A percentile compares a stretch with the other conserved stretches of the same genome.
Evolutionary conservation across 129 eudicot genomes (phyloP).

Genomic region (Heracleum sosnowskyi): DNA sequence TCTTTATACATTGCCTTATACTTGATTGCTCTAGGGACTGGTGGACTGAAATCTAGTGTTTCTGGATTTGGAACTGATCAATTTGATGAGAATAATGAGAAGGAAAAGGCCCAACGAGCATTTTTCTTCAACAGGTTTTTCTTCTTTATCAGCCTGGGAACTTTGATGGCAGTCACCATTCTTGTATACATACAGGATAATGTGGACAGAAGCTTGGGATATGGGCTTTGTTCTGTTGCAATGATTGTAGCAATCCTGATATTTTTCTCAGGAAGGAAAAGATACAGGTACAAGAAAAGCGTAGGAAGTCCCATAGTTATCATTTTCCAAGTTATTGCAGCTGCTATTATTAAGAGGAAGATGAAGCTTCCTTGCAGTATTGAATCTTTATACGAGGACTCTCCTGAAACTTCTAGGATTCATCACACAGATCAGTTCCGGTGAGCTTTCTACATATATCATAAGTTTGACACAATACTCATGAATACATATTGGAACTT

Average conservation of each 20-base stretch:
- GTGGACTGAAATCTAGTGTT: slow-evolving; percentile 93
- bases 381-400: slow-evolving; percentile 51
- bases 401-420: slow-evolving; percentile 51
- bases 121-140: slow-evolving; percentile 16
- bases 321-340: slow-evolving; percentile 64
- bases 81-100: slow-evolving; percentile 81
- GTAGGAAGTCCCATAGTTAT: slow-evolving; percentile 77
- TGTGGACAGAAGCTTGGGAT: slow-evolving; percentile 81
- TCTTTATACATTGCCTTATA: slow-evolving; percentile 71
- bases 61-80: slow-evolving; percentile 97
- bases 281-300: slow-evolving; percentile 73
- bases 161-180: slow-evolving; percentile 33
- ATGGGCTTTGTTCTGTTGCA: slow-evolving; percentile 73
- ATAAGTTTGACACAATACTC: background rate
- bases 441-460: slow-evolving; percentile 20
- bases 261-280: slow-evolving; percentile 54
- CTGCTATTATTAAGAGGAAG: slow-evolving; percentile 50
- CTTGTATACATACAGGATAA: slow-evolving; percentile 91
- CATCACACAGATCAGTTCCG: slow-evolving; percentile 73
- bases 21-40: slow-evolving; percentile 87
- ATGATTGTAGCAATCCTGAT: slow-evolving; percentile 62
- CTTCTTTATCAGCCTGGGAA: slow-evolving; percentile 15
- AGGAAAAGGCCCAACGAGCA: slow-evolving; percentile 74
- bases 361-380: slow-evolving; percentile 54
- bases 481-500: background rate